Base-by-base conservation (phyloP, 305 asterid genomes). In the Rubia occidens region DNA sequence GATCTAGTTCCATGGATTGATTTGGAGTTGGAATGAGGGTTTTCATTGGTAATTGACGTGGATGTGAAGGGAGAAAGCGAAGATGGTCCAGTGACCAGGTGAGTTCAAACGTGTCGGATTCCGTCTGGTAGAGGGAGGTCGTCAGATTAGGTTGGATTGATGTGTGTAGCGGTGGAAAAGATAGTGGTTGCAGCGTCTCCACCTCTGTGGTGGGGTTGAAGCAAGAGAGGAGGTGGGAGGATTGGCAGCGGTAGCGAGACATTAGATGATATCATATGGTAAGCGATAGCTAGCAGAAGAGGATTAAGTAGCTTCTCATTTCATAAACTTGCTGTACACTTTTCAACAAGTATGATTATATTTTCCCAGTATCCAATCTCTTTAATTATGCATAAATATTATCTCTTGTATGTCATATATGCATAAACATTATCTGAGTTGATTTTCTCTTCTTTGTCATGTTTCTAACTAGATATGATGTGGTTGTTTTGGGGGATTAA, bases 1-100 rank as follows among this genome's bases (percentile, higher is more conserved):
- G 71, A 40, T 77, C 84, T 77, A 72, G 72, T 60, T 77, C 84
- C 78, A 72, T 40, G 85, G 84, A 53, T 82, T 87, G 75, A 87
- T 72, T 10, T 71, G 75, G 67, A 87, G 84, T 47, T 78, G 82
- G 77, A 87, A 80, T 18, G 80, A 64, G 2, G 82, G 70, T 26
- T 62, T 62, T 43, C 13, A 71, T 43, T 74, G 74, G 76, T 51
- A 77, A 75, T 77, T 81, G 77, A 82, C 60, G 68, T 78, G 86
- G 83, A 86, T 80, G 72, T 86, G 86, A 65, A 86, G 82, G 43
- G 86, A 82, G 53, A 83, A 83, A 63, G 82, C 76, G 49, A 82
- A 78, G 51, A 74, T 66, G 79, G 67, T 66, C 69, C 54, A 86
- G 82, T 2, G 82, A 82, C 92, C 92, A 86, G 35, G 88, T 81